Percentiles rank a stretch among this genome's conserved stretches.
phyloP scores from a whole-genome alignment of 108 stramenopile genomes.

The Aurantiochytrium sp. region DNA sequence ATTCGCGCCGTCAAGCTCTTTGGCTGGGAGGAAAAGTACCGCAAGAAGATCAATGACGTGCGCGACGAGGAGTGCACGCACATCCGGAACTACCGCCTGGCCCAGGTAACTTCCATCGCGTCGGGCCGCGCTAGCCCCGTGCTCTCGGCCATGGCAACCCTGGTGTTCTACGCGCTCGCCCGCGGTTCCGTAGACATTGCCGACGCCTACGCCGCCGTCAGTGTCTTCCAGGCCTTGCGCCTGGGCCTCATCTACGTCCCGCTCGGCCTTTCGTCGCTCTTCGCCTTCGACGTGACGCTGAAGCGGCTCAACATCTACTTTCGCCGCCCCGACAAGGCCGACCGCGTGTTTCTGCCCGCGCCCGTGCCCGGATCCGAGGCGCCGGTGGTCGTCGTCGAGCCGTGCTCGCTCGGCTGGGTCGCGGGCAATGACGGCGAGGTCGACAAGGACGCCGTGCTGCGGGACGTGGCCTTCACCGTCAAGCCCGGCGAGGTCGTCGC shows the following conservation, averaged over 20 bases:
- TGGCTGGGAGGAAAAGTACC: neutral
- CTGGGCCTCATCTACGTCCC: neutral
- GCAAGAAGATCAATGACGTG: neutral
- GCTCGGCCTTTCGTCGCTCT: neutral
- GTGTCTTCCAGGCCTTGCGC: constrained; percentile 10
- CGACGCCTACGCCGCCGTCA: constrained; percentile 2
- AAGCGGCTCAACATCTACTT: neutral
- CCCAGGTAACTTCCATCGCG: neutral
- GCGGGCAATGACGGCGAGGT: neutral
- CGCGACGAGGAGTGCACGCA: constrained; percentile 27
- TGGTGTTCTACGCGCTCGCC: neutral
- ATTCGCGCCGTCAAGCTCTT: constrained; percentile 30
- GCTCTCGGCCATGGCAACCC: neutral
- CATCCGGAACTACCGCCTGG: constrained; percentile 1
- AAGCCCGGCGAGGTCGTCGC: neutral
- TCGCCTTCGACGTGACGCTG: constrained; percentile 1
- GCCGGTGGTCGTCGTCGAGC: neutral
- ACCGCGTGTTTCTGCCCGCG: neutral
- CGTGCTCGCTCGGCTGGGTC: neutral
- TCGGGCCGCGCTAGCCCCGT: constrained; percentile 23
- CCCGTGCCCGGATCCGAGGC: neutral
- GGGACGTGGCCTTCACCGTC: neutral
- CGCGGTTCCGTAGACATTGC: neutral
- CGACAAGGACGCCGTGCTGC: neutral
- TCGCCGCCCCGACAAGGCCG: neutral